A percentile compares a stretch with the other conserved stretches of the same genome.
phyloP scores from a whole-genome alignment of 2,329 filamentous ascomycete species.

The Colletotrichum melonis region DNA sequence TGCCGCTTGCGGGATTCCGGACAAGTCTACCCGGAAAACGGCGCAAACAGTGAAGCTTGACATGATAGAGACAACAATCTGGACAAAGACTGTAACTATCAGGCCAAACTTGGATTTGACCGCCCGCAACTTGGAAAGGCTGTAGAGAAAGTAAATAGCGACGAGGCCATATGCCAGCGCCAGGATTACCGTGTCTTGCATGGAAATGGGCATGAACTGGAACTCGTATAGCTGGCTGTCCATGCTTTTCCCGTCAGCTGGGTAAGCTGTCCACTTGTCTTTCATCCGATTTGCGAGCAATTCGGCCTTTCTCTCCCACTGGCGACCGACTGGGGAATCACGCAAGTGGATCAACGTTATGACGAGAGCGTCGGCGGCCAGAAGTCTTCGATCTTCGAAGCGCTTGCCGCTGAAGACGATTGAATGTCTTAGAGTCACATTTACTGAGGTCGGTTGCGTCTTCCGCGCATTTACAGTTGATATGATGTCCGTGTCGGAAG shows the following conservation, averaged over 20 bases:
- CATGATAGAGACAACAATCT: conserved; percentile 78
- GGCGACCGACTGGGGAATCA: conserved; percentile 70
- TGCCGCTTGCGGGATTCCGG: conserved; percentile 77
- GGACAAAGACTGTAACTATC: conserved; percentile 75
- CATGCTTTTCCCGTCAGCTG: conserved; percentile 63
- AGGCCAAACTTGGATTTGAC: conserved; percentile 82
- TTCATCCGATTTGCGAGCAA: conserved; percentile 60
- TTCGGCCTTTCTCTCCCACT: conserved; percentile 73
- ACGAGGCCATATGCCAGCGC: conserved; percentile 74
- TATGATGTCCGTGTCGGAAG: conserved; percentile 71
- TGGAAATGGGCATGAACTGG: conserved; percentile 79
- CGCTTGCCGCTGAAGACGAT: conserved; percentile 86
- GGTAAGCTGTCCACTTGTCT: conserved; percentile 74
- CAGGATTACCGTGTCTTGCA: conserved; percentile 72
- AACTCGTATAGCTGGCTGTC: conserved; percentile 79
- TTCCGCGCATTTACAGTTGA: conserved; percentile 76
- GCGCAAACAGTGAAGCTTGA: conserved; percentile 86
- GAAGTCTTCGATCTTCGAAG: conserved; percentile 74
- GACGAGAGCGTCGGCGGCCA: conserved; percentile 81
- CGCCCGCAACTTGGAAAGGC: conserved; percentile 75
- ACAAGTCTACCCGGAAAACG: conserved; percentile 79
- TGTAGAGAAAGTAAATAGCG: conserved; percentile 73
- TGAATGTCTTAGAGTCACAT: conserved; percentile 80
- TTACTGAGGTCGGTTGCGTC: conserved; percentile 72
- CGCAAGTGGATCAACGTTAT: conserved; percentile 79